Conservation (phyloP, 768 basidiomycete species). For the Cystoderma amianthinum region DNA sequence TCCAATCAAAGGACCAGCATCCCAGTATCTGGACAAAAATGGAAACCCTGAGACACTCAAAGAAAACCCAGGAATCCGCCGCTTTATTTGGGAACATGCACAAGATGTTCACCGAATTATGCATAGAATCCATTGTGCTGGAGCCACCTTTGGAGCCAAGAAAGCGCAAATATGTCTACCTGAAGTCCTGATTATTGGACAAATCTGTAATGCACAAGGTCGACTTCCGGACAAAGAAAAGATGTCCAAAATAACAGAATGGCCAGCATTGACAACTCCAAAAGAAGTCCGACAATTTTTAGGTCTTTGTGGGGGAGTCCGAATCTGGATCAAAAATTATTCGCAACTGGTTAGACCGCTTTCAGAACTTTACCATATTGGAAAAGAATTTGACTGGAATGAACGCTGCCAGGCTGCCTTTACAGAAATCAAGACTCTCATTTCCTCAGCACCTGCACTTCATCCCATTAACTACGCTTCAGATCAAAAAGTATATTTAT, state of each 20-base stretch:
- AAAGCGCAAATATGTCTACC: slow-evolving; percentile 20
- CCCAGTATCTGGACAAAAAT: slow-evolving; percentile 12
- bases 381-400: slow-evolving; percentile 18
- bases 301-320: slow-evolving; percentile 14
- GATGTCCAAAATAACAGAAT: no score
- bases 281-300: slow-evolving; percentile 15
- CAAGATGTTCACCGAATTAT: slow-evolving; percentile 18
- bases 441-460: slow-evolving; percentile 13
- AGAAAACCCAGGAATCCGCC: slow-evolving; percentile 13
- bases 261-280: slow-evolving; percentile 6
- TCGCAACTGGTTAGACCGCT: slow-evolving; percentile 9
- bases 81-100: slow-evolving; percentile 30
- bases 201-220: slow-evolving; percentile 23
- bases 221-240: slow-evolving; percentile 17
- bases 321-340: slow-evolving; percentile 14
- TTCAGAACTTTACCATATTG: slow-evolving; percentile 9
- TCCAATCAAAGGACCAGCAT: slow-evolving; percentile 16
- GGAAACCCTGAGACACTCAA: slow-evolving; percentile 9
- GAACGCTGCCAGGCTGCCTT: slow-evolving; percentile 14
- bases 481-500: slow-evolving; percentile 14
- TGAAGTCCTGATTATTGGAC: slow-evolving; percentile 18
- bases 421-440: slow-evolving; percentile 7
- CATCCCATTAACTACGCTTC: slow-evolving; percentile 22
- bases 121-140: slow-evolving; percentile 15
- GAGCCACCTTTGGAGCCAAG: slow-evolving; percentile 19